phyloP scores from a whole-genome alignment of 768 basidiomycete species.

The Russula compacta region DNA sequence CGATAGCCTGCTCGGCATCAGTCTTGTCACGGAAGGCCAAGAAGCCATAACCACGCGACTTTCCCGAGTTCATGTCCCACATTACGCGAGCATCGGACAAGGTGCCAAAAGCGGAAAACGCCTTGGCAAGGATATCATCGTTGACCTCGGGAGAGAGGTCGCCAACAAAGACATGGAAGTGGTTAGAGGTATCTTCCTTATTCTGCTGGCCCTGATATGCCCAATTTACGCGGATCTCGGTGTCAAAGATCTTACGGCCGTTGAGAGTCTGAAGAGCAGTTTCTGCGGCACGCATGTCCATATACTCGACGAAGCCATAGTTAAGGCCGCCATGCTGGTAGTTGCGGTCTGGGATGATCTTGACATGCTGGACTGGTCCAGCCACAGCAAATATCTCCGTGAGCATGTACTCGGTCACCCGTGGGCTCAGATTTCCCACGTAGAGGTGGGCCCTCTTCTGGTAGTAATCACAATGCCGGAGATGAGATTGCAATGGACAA shows the following conservation, averaged over 20 bases:
- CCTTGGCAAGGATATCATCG: slow-evolving; percentile 93
- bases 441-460: slow-evolving; percentile 95
- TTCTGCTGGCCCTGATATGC: slow-evolving; percentile 97
- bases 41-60: slow-evolving; percentile 97
- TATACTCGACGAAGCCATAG: slow-evolving; percentile 99
- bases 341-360: slow-evolving; percentile 99
- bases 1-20: slow-evolving; percentile 98
- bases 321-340: slow-evolving; percentile 99
- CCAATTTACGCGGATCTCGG: slow-evolving; percentile 99
- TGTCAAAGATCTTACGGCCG: slow-evolving; percentile 99
- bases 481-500: slow-evolving; percentile 9
- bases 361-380: slow-evolving; percentile 96
- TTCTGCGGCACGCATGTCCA: slow-evolving; percentile 97
- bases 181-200: slow-evolving; percentile 96
- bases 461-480: slow-evolving; percentile 15
- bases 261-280: slow-evolving; percentile 98
- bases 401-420: slow-evolving; percentile 99
- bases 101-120: slow-evolving; percentile 93
- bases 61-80: slow-evolving; percentile 99
- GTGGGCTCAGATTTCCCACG: slow-evolving; percentile 94
- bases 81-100: slow-evolving; percentile 97
- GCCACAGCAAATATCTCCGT: slow-evolving; percentile 96
- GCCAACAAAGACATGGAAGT: slow-evolving; percentile 99
- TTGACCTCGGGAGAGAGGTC: slow-evolving; percentile 99
- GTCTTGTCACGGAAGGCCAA: slow-evolving; percentile 98